Base-by-base conservation (phyloP, 2,329 filamentous ascomycete species). In the Trichoderma oligosporum region DNA sequence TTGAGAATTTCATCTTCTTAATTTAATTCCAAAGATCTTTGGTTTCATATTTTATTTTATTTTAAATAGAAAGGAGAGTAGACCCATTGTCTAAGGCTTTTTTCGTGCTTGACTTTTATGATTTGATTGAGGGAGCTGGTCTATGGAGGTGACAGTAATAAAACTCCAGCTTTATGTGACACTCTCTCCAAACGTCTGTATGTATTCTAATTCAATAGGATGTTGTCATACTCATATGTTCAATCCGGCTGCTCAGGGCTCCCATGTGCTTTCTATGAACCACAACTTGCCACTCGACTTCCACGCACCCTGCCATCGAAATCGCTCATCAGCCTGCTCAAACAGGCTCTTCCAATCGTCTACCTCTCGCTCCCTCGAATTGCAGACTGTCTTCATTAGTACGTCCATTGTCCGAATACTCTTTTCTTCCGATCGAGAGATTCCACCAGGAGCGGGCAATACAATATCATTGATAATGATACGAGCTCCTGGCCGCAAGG, bases 401-500 rank as follows among this genome's bases (percentile, higher is more conserved):
- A 78, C 64, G 60, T 78, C 77, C 71, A 78, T 74, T 8, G 69
- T 70, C 3, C 70, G 62, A 18, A 75, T 70, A 46, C 71, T 68
- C 56, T 69, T 72, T 61, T 75, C 73, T 56, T 76, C 73, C 62
- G 67, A 67, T 1, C 63, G 54, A 12, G 61, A 62, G 55, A 74
- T 65, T 4, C 58, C 56, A 0, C 68, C 69, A 0, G 69, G 66
- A 31, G 68, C 65, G 1, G 67, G 65, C 1, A 76, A 57, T 47
- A 73, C 73, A 52, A 73, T 67, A 58, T 72, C 68, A 56, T 72
- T 71, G 24, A 72, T 68, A 36, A 67, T 56, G 29, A 83, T 67
- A 42, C 73, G 67, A 12, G 78, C 73, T 18, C 81, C 74, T 2
- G 76, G 73, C 64, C 79, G 76, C 56, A 83, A 66, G 33, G 78